phyloP scores from a whole-genome alignment of 78 protist genomes.

The Chrysochromulina tobinii region DNA sequence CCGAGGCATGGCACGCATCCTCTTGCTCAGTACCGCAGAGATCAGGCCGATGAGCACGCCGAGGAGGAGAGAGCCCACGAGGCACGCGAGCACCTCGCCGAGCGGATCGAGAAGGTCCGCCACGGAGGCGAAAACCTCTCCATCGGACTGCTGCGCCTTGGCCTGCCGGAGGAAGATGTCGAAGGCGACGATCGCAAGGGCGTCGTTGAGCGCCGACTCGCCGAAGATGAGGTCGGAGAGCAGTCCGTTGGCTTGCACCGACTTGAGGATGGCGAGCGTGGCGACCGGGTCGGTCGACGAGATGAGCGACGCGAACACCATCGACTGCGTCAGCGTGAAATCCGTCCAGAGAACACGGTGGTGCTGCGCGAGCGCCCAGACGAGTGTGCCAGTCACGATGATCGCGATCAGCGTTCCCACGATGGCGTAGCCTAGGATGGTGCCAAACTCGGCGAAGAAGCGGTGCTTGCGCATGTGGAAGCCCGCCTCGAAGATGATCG shows the following conservation, averaged over 20 bases:
- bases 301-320: not conserved
- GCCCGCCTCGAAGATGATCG: conserved; percentile 7
- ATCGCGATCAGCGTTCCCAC: not conserved
- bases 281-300: conserved; percentile 7
- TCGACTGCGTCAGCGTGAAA: not conserved
- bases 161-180: not conserved
- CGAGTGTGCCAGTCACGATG: not conserved
- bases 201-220: conserved; percentile 14
- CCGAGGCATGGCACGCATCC: too few species aligned
- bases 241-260: not conserved
- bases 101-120: not conserved
- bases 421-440: not conserved
- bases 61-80: too few species aligned
- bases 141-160: too few species aligned
- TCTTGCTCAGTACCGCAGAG: too few species aligned
- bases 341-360: not conserved
- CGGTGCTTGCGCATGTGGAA: not conserved
- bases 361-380: not conserved
- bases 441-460: not conserved
- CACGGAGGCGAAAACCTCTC: not conserved
- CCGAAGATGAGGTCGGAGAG: not conserved
- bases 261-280: not conserved
- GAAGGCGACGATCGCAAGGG: not conserved
- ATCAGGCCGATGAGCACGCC: too few species aligned
- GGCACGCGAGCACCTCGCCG: not conserved